phyloP scores from a whole-genome alignment of 331 rosid species.

The Stylosanthes scabra region DNA sequence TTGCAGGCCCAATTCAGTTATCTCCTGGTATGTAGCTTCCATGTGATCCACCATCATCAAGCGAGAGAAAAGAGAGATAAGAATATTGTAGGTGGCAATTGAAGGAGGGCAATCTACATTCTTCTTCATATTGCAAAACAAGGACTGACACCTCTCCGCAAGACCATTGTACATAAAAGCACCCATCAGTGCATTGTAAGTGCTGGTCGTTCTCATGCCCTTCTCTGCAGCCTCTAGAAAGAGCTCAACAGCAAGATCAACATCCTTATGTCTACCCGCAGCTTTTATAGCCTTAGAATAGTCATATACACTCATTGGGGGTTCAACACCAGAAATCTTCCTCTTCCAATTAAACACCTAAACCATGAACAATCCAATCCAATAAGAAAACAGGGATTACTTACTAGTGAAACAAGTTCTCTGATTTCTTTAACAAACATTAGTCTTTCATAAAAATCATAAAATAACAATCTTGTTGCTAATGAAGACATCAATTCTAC shows the following conservation, averaged over 20 bases:
- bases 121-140: slow-evolving; percentile 67
- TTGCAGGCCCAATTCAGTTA: slow-evolving; percentile 44
- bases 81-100: slow-evolving; percentile 67
- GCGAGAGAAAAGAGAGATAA: slow-evolving; percentile 70
- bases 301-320: slow-evolving; percentile 54
- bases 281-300: slow-evolving; percentile 66
- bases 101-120: slow-evolving; percentile 56
- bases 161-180: slow-evolving; percentile 73
- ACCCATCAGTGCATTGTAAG: slow-evolving; percentile 79
- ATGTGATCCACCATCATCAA: slow-evolving; percentile 71
- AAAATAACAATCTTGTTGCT: background rate
- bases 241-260: slow-evolving; percentile 60
- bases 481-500: background rate
- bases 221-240: slow-evolving; percentile 65
- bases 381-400: too few relatives aligned
- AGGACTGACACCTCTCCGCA: slow-evolving; percentile 56
- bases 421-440: background rate
- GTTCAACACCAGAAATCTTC: slow-evolving; percentile 23
- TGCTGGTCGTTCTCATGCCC: slow-evolving; percentile 55
- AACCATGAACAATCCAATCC: slow-evolving; percentile 16
- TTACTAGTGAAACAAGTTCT: background rate
- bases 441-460: background rate
- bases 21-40: slow-evolving; percentile 68
- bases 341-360: slow-evolving; percentile 85
- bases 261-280: slow-evolving; percentile 65